A percentile compares a stretch with the other conserved stretches of the same genome.
Evolutionary conservation across 2,329 filamentous ascomycete genomes (phyloP).

Genomic region (Aspergillus pseudoglaucus): DNA sequence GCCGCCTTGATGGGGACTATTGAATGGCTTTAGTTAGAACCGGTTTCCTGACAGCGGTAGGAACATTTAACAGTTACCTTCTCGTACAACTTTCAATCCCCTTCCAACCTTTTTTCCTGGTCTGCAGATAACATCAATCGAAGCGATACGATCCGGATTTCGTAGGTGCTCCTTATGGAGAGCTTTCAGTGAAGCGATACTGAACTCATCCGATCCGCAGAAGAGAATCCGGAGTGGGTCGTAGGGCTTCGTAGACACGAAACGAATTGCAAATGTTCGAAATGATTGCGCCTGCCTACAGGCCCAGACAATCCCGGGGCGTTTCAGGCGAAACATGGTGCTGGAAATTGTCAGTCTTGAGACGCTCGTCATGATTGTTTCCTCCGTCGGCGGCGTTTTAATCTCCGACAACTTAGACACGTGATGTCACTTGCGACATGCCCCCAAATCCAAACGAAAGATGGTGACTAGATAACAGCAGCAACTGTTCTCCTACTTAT

Average conservation of each 20-base stretch:
- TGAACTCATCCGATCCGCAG: slow-evolving; percentile 90
- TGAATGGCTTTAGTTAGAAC: slow-evolving; percentile 4
- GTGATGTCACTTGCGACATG: slow-evolving; percentile 24
- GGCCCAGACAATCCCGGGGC: slow-evolving; percentile 15
- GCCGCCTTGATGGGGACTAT: slow-evolving; percentile 66
- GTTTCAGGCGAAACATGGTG: slow-evolving; percentile 21
- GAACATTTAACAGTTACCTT: slow-evolving; percentile 47
- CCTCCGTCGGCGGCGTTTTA: background rate
- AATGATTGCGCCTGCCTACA: slow-evolving; percentile 12
- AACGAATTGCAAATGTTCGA: slow-evolving; percentile 12
- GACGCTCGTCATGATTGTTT: background rate
- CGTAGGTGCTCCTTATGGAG: slow-evolving; percentile 55
- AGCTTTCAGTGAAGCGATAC: slow-evolving; percentile 66
- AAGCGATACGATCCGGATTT: slow-evolving; percentile 55
- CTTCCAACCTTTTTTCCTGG: slow-evolving; percentile 73
- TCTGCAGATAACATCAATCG: slow-evolving; percentile 79
- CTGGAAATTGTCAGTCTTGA: background rate
- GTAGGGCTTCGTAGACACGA: slow-evolving; percentile 25
- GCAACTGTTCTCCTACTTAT: background rate
- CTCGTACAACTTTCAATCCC: slow-evolving; percentile 60
- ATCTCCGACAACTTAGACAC: slow-evolving; percentile 13
- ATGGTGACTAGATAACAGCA: slow-evolving; percentile 3
- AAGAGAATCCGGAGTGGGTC: slow-evolving; percentile 77
- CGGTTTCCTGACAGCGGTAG: background rate
- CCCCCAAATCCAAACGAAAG: background rate